These are phyloP conservation scores for Eruca vesicaria DNA, from an alignment of 441 rosid species.

Conservation along the genomic window DNA sequence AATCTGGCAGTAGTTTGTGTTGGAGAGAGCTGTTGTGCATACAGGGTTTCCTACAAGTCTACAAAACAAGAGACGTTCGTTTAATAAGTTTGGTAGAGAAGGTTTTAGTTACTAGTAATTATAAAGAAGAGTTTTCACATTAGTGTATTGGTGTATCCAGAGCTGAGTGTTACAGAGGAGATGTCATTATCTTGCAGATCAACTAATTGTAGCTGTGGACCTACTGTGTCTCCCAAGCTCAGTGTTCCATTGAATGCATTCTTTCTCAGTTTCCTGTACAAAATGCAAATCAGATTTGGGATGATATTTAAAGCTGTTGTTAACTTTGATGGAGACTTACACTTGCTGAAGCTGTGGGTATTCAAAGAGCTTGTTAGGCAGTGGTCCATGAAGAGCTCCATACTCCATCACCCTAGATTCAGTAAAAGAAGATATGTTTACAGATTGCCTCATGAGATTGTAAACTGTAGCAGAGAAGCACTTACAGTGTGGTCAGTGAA, in stretches of 20 bases:
- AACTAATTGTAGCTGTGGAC: conserved; percentile 66
- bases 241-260: conserved; percentile 71
- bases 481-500: conserved; percentile 83
- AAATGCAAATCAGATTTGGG: conserved; percentile 8
- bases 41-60: conserved; percentile 91
- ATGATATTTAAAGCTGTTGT: conserved; percentile 1
- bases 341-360: conserved; percentile 85
- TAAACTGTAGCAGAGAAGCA: conserved; percentile 13
- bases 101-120: neutral
- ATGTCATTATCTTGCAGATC: conserved; percentile 83
- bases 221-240: conserved; percentile 56
- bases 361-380: conserved; percentile 68
- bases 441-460: conserved; percentile 14
- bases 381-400: conserved; percentile 68
- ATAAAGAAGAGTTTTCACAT: conserved; percentile 44
- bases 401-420: conserved; percentile 65
- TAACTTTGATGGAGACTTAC: conserved; percentile 41
- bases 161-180: conserved; percentile 62
- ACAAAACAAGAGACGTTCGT: neutral
- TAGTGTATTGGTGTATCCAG: conserved; percentile 59
- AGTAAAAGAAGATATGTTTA: neutral
- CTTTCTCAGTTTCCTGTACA: conserved; percentile 66
- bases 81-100: neutral
- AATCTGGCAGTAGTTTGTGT: conserved; percentile 73
- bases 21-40: conserved; percentile 60